phyloP scores from a whole-genome alignment of 2,329 filamentous ascomycete genomes.

The Bimuria novae-zelandiae region DNA sequence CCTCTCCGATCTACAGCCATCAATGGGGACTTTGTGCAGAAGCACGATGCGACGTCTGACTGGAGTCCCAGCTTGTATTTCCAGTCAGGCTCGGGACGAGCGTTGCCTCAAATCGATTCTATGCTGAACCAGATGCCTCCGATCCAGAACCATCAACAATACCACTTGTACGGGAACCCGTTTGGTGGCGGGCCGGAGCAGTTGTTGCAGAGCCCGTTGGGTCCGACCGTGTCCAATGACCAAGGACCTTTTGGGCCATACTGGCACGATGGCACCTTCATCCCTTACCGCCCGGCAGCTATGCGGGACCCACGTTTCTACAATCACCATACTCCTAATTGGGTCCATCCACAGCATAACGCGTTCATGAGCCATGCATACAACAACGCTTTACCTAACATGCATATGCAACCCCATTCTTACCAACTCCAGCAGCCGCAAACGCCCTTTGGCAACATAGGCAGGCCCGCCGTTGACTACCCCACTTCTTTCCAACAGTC shows the following conservation, averaged over 20 bases:
- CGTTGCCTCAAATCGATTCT: constrained; percentile 62
- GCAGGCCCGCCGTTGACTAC: constrained; percentile 30
- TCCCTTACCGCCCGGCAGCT: constrained; percentile 47
- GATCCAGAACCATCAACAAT: constrained; percentile 59
- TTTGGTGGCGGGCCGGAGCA: constrained; percentile 40
- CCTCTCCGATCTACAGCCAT: constrained; percentile 39
- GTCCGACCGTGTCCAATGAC: constrained; percentile 48
- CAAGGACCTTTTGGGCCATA: constrained; percentile 48
- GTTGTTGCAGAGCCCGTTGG: constrained; percentile 40
- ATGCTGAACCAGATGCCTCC: constrained; percentile 64
- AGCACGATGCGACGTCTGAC: constrained; percentile 30
- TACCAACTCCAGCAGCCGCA: constrained; percentile 33
- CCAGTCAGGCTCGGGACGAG: constrained; percentile 40
- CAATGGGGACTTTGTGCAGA: constrained; percentile 21
- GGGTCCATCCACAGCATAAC: constrained; percentile 38
- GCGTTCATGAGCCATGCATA: constrained; percentile 34
- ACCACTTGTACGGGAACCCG: constrained; percentile 48
- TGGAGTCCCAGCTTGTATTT: constrained; percentile 46
- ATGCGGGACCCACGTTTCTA: constrained; percentile 47
- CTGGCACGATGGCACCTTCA: constrained; percentile 49
- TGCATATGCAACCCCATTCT: constrained; percentile 31
- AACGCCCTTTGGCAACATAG: constrained; percentile 27
- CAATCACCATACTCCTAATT: constrained; percentile 33
- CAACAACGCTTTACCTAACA: constrained; percentile 29
- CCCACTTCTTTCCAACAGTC: constrained; percentile 29